These are phyloP conservation scores for Pelomyxa schiedti DNA, from an alignment of 78 protist genomes.

Conservation along the genomic window DNA sequence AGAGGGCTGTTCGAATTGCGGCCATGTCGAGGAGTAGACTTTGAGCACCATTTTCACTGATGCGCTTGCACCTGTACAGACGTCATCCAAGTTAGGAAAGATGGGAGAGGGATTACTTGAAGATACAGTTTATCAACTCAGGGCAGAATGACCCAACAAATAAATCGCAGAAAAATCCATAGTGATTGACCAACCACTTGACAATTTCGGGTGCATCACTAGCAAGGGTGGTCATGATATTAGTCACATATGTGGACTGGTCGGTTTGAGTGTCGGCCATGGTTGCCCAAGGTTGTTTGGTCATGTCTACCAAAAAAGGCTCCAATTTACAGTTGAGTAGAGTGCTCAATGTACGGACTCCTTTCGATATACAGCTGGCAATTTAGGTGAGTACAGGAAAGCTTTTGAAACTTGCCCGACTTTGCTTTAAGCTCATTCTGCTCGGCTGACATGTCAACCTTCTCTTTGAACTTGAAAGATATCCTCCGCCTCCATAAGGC, in stretches of 20 bases:
- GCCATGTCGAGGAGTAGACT: neutral
- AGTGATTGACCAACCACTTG: neutral
- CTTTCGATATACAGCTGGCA: neutral
- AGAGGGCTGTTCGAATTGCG: neutral
- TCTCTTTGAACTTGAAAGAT: constrained; percentile 5
- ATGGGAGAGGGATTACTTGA: too few species aligned
- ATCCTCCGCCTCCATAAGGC: constrained; percentile 18
- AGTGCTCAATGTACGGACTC: neutral
- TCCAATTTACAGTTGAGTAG: neutral
- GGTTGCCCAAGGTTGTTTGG: neutral
- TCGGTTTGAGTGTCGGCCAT: neutral
- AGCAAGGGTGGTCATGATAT: neutral
- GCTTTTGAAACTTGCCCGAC: neutral
- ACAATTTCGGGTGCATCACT: neutral
- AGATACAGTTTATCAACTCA: neutral
- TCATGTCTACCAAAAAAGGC: neutral
- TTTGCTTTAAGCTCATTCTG: neutral
- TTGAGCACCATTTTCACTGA: neutral
- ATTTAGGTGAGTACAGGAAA: neutral
- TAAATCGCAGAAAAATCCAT: neutral
- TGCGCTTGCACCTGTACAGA: neutral
- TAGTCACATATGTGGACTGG: neutral
- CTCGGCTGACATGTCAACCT: constrained; percentile 16
- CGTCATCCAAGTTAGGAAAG: too few species aligned
- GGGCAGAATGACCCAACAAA: neutral